phyloP scores from a whole-genome alignment of 2,329 filamentous ascomycete species.

The Waltergamsia citrina region DNA sequence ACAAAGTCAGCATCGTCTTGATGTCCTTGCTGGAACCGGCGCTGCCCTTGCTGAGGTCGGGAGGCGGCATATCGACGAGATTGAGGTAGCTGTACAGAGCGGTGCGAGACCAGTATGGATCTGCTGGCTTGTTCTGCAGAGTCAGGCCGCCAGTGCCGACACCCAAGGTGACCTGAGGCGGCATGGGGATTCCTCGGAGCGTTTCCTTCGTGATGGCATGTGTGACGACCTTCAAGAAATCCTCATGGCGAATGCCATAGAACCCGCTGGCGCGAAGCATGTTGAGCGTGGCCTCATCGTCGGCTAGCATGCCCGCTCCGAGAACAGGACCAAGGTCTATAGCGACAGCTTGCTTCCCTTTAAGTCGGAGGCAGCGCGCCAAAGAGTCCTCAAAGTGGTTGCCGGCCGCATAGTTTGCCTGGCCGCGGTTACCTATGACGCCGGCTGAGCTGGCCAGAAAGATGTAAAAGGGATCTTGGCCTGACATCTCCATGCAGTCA shows the following conservation, averaged over 20 bases:
- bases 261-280: slow-evolving; percentile 41
- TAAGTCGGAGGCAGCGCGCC: slow-evolving; percentile 21
- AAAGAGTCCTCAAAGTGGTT: slow-evolving; percentile 42
- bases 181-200: slow-evolving; percentile 17
- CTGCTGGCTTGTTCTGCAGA: slow-evolving; percentile 38
- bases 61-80: slow-evolving; percentile 32
- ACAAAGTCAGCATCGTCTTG: slow-evolving; percentile 19
- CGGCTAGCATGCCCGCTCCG: slow-evolving; percentile 43
- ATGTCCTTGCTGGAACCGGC: slow-evolving; percentile 12
- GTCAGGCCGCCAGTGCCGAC: slow-evolving; percentile 45
- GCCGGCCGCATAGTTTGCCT: slow-evolving; percentile 49
- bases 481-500: slow-evolving; percentile 24
- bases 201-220: slow-evolving; percentile 32
- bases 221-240: slow-evolving; percentile 37
- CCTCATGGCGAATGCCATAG: slow-evolving; percentile 40
- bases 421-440: slow-evolving; percentile 46
- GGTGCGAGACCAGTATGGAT: slow-evolving; percentile 44
- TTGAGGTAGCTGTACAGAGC: slow-evolving; percentile 39
- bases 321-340: slow-evolving; percentile 43
- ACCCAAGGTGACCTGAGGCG: slow-evolving; percentile 39
- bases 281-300: slow-evolving; percentile 35
- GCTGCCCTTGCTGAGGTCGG: slow-evolving; percentile 1
- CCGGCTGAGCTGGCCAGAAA: slow-evolving; percentile 46
- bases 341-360: slow-evolving; percentile 28
- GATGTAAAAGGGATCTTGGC: slow-evolving; percentile 27